A percentile compares a stretch with the other conserved stretches of the same genome.
phyloP scores from a whole-genome alignment of 73 alveolate genomes.

The Breviolum minutum region DNA sequence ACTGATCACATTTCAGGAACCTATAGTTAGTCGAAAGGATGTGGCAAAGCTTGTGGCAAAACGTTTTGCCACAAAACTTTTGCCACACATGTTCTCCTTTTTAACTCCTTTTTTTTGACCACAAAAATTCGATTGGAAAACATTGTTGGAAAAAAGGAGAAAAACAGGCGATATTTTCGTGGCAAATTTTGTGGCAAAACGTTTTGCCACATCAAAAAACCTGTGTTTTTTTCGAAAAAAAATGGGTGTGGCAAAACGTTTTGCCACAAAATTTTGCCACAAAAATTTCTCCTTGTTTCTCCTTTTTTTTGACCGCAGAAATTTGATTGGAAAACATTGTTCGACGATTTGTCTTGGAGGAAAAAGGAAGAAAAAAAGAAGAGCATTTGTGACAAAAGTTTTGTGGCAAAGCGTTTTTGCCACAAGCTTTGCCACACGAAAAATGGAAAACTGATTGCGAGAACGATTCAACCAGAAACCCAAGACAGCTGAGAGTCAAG shows the following conservation, averaged over 20 bases:
- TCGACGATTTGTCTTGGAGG: not conserved
- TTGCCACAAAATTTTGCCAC: constrained; percentile 24
- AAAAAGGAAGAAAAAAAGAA: no score
- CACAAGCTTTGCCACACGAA: constrained; percentile 38
- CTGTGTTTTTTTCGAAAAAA: not conserved
- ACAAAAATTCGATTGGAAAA: no score
- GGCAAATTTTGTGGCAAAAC: not conserved
- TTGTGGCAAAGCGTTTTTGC: constrained; percentile 10
- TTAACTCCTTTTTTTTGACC: not conserved
- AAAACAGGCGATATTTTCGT: not conserved
- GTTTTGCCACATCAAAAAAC: constrained; percentile 13
- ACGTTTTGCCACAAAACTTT: not conserved
- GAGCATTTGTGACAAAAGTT: not conserved
- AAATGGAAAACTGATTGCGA: no score
- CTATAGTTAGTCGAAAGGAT: no score
- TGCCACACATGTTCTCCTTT: not conserved
- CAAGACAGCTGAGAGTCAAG: no score
- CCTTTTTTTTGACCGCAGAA: no score
- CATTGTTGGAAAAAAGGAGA: no score
- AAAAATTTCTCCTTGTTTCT: not conserved
- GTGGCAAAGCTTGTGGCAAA: constrained; percentile 42
- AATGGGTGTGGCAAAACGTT: constrained; percentile 15
- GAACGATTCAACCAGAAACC: no score
- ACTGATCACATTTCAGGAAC: no score
- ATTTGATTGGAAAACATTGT: not conserved